Evolutionary conservation across 345 rosid genomes (phyloP), one percentile per base, ranked within the genome.

Genomic region (Melaleuca alternifolia): DNA sequence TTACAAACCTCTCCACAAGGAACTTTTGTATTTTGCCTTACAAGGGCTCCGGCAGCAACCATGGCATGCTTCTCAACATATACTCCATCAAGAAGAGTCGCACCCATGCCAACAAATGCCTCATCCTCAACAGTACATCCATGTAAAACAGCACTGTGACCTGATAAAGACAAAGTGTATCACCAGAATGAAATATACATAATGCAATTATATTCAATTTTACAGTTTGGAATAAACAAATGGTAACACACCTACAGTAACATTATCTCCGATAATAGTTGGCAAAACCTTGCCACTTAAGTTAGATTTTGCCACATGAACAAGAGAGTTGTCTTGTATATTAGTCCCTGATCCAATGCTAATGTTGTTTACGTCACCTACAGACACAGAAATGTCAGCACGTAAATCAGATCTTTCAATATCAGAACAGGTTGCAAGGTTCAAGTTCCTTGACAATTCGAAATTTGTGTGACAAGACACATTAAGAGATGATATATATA

Each of bases 1-100:
- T 51, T 86, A 93, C 79, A 65, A 65, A 96, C 99, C 98, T 97
- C 98, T 82, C 98, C 96, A 56, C 96, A 75, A 86, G 98, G 96
- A 88, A 97, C 93, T 91, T 88, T 93, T 50, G 97, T 92, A 89
- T 96, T 97, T 92, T 97, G 98, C 87, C 96, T 90, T 51, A 96
- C 98, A 89, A 97, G 99, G 83, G 99, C 94, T 88, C 99, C 99
- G 87, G 99, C 99, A 89, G 98, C 97, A 91, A 97, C 96, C 96
- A 97, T 94, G 48, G 90, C 94, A 93, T 96, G 93, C 90, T 94
- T 95, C 91, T 95, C 96, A 85, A 97, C 96, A 83, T 95, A 94
- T 56, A 90, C 98, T 77, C 98, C 98, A 62, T 97, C 98, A 89
- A 97, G 98, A 83, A 97, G 91, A 54, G 95, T 94, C 37, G 98